Conservation (phyloP, 176 grass and related monocot species). For the Eragrostis curvula region DNA sequence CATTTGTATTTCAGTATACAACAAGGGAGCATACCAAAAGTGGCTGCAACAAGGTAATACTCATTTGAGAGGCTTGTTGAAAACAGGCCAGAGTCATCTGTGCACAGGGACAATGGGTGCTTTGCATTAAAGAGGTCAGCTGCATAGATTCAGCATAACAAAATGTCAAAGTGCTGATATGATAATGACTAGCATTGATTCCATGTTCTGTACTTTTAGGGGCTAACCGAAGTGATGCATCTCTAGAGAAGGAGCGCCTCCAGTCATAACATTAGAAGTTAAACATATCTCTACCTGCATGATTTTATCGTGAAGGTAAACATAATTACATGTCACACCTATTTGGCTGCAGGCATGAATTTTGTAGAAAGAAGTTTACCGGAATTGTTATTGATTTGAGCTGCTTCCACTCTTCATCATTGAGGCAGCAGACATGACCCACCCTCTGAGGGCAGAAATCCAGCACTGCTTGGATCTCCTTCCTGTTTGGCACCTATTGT, state of each 20-base stretch:
- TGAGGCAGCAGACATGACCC: conserved; percentile 89
- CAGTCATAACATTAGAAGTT: conserved; percentile 94
- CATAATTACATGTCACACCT: neutral
- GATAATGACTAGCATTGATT: conserved; percentile 1
- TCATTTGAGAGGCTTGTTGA: conserved; percentile 89
- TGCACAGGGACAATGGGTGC: conserved; percentile 83
- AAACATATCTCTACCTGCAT: conserved; percentile 92
- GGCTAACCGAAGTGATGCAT: conserved; percentile 85
- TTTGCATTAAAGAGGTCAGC: conserved; percentile 78
- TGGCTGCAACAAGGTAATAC: conserved; percentile 60
- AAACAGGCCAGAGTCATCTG: conserved; percentile 82
- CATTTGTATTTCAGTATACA: neutral
- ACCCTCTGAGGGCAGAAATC: conserved; percentile 81
- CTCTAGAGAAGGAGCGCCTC: conserved; percentile 65
- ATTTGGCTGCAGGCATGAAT: conserved; percentile 27
- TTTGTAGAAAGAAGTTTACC: conserved; percentile 42
- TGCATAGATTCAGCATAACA: conserved; percentile 40
- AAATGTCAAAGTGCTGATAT: conserved; percentile 14
- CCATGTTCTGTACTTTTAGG: neutral
- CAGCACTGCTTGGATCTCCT: conserved; percentile 82
- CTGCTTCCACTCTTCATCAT: conserved; percentile 73
- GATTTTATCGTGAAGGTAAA: conserved; percentile 37
- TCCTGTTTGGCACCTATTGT: conserved; percentile 77
- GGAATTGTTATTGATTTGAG: conserved; percentile 72
- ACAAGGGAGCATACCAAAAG: conserved; percentile 61